Base-by-base conservation (phyloP, 805 yeast species). In the Candida dajiaensis region DNA sequence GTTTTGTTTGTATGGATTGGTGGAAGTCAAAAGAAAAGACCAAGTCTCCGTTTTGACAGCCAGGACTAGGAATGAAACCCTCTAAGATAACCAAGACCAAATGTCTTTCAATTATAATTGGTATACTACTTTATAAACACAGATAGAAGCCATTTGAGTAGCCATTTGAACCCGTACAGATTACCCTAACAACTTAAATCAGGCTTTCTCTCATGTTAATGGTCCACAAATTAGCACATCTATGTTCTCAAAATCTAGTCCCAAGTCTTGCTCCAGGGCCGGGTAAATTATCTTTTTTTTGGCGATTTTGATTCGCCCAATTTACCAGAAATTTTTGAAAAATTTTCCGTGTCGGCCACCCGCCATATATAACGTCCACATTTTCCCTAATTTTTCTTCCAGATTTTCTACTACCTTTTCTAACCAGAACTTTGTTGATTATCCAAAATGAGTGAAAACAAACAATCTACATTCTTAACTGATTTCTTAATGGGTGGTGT, bases 401-500 rank as follows among this genome's bases (percentile, higher is more conserved):
- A 19, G 6, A 36, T 36, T 36, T 36, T 19, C 9, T 33, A 8
- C 25, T 20, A 9, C 10, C 16, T 33, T 4, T 20, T 13, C 19
- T 25, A 5, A 25, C 18, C 28, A 20, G 9, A 36, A 13, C n/a
- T 36, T 13, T 19, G 22, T 36, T 13, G 20, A 36, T 36, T 41
- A 38, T 37, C 38, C 37, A 58, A 45, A 50, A 58, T 58, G 63
- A 38, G 56, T 57, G 64, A 60, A 46, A 66, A 66, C 67, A 52
- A 63, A 66, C 65, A 65, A 54, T 70, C 81, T 51, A 67, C 71
- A 61, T 78, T 78, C 70, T 63, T 72, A 62, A 64, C 76, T 66
- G 85, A 82, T 70, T 87, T 87, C 81, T 66, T 87, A 75, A 89
- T 90, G 97, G 97, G 97, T 76, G 97, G 97, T 89, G 95, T 89